Conservation (phyloP, 2,329 filamentous ascomycete genomes). For the Acarospora socialis region DNA sequence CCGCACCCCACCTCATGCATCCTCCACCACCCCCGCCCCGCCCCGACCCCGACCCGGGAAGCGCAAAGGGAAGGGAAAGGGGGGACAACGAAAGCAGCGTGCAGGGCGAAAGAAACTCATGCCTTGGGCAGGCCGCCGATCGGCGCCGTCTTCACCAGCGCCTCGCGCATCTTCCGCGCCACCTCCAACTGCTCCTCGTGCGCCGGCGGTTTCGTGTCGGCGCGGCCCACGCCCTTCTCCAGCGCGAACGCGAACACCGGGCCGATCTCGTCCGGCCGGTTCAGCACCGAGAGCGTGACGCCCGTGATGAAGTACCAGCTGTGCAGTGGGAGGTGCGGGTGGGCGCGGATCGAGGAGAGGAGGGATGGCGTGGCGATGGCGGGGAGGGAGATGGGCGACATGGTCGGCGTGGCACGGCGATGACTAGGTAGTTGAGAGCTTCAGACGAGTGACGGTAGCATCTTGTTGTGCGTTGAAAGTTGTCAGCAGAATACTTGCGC, state of each 20-base stretch:
- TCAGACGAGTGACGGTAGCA: too few relatives aligned
- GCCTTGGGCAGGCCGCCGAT: conserved; percentile 39
- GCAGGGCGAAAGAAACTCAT: too few relatives aligned
- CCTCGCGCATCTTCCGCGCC: conserved; percentile 34
- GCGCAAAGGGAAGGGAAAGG: too few relatives aligned
- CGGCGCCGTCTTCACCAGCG: conserved; percentile 34
- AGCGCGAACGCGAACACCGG: conserved; percentile 32
- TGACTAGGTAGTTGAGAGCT: too few relatives aligned
- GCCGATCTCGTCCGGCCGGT: conserved; percentile 35
- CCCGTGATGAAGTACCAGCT: conserved; percentile 37
- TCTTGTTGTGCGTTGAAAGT: too few relatives aligned
- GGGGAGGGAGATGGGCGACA: too few relatives aligned
- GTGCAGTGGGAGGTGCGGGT: conserved; percentile 30
- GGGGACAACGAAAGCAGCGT: too few relatives aligned
- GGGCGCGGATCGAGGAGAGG: conserved; percentile 27
- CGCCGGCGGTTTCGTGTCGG: conserved; percentile 16
- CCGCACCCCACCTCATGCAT: not conserved
- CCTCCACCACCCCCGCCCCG: too few relatives aligned
- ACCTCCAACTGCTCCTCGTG: conserved; percentile 30
- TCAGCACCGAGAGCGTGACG: conserved; percentile 33
- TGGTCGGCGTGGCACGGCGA: too few relatives aligned
- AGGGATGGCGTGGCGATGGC: conserved; percentile 29
- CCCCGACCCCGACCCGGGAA: too few relatives aligned
- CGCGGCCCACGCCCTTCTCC: conserved; percentile 16
- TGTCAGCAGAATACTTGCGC: too few relatives aligned